A percentile compares a stretch with the other conserved stretches of the same genome.
Evolutionary conservation across 306 rosid species (phyloP).

Genomic region (Glycine tomentella): DNA sequence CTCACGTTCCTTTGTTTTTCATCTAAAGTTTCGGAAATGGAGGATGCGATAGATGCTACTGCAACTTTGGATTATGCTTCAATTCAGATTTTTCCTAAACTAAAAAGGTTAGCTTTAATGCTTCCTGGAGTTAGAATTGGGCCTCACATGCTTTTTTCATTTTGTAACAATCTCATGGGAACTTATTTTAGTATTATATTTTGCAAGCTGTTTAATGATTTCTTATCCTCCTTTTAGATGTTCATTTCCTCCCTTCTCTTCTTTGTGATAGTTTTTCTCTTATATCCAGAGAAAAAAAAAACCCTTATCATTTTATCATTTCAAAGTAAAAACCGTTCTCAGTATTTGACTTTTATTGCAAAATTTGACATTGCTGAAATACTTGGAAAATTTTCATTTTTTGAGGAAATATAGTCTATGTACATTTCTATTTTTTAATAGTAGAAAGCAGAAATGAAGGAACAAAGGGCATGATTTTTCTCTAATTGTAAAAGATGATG

Average conservation of each 20-base stretch:
- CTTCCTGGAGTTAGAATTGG: slow-evolving; percentile 27
- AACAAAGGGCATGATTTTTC: background rate
- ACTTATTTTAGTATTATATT: slow-evolving; percentile 12
- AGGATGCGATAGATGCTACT: slow-evolving; percentile 56
- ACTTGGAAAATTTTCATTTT: background rate
- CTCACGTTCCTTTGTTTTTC: slow-evolving; percentile 49
- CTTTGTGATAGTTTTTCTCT: background rate
- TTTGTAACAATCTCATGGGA: slow-evolving; percentile 9
- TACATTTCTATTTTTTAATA: background rate
- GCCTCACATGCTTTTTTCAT: slow-evolving; percentile 23
- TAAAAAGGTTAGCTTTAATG: slow-evolving; percentile 67
- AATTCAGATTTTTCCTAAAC: slow-evolving; percentile 67
- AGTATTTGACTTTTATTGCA: background rate
- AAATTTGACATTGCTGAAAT: slow-evolving; percentile 8
- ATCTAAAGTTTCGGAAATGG: slow-evolving; percentile 61
- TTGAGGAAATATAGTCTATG: slow-evolving; percentile 7
- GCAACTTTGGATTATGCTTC: slow-evolving; percentile 72
- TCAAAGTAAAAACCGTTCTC: background rate
- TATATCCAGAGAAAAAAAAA: background rate
- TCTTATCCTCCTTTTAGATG: background rate
- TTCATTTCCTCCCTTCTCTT: slow-evolving; percentile 13
- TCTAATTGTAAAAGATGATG: background rate
- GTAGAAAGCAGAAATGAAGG: background rate
- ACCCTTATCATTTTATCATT: no score
- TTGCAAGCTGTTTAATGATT: slow-evolving; percentile 23